These are phyloP conservation scores for Chaetomium fimeti DNA, from an alignment of 495 filamentous ascomycete genomes.

Conservation along the genomic window DNA sequence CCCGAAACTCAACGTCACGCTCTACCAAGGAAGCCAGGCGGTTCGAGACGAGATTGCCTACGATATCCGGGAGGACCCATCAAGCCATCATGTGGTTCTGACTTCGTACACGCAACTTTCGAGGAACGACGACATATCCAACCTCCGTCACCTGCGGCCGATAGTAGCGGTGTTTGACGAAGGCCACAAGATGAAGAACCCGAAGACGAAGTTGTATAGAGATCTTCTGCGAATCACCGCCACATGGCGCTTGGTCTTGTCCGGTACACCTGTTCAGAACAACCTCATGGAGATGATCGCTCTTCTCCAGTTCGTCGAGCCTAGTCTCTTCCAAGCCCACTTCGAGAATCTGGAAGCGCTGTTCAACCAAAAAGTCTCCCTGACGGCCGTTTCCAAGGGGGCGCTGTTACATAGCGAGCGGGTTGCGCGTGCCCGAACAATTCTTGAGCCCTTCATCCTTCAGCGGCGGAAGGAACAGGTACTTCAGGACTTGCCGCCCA, in stretches of 20 bases:
- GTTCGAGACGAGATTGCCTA: constrained; percentile 65
- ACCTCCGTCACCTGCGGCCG: constrained; percentile 44
- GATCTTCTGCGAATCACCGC: constrained; percentile 75
- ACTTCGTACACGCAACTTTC: constrained; percentile 71
- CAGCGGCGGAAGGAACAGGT: constrained; percentile 94
- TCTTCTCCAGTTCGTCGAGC: constrained; percentile 87
- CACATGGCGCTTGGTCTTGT: constrained; percentile 78
- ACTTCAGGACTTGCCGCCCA: constrained; percentile 80
- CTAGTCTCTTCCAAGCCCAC: constrained; percentile 71
- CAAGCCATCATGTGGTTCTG: constrained; percentile 76
- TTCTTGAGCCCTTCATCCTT: constrained; percentile 92
- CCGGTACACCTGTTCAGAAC: constrained; percentile 93
- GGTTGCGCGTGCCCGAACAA: constrained; percentile 79
- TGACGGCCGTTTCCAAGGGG: constrained; percentile 67
- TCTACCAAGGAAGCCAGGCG: constrained; percentile 73
- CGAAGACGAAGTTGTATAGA: constrained; percentile 73
- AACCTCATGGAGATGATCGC: constrained; percentile 89
- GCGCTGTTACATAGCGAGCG: constrained; percentile 81
- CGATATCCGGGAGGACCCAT: constrained; percentile 59
- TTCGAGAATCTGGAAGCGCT: constrained; percentile 72
- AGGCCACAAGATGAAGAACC: constrained; percentile 88
- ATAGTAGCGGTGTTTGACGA: constrained; percentile 85
- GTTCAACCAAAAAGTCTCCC: constrained; percentile 88
- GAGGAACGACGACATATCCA: constrained; percentile 41
- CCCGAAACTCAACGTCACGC: constrained; percentile 66